These are phyloP conservation scores for Hortiboletus campestris DNA, from an alignment of 768 basidiomycete species.

Conservation along the genomic window DNA sequence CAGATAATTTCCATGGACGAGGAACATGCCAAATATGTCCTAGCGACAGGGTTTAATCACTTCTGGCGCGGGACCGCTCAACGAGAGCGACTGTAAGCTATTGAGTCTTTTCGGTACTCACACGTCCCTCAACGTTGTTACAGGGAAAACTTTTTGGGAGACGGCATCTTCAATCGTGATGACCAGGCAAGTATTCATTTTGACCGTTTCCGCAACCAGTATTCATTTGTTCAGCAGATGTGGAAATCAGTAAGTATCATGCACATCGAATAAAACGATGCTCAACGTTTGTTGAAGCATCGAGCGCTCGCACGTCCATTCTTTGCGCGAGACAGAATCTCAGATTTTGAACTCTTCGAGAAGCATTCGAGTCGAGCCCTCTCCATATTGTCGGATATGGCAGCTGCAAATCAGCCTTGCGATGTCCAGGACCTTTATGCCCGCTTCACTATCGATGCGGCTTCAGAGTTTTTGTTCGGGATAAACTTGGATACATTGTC, in stretches of 20 bases:
- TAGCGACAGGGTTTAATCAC: conserved; percentile 61
- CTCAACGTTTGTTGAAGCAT: conserved; percentile 42
- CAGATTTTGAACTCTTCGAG: conserved; percentile 70
- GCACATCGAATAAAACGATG: not conserved
- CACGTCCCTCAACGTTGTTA: conserved; percentile 11
- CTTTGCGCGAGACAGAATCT: conserved; percentile 69
- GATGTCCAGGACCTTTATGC: conserved; percentile 69
- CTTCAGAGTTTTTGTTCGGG: conserved; percentile 74
- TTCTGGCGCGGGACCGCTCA: conserved; percentile 68
- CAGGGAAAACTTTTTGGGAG: conserved; percentile 58
- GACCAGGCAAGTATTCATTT: conserved; percentile 48
- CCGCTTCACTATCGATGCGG: conserved; percentile 68
- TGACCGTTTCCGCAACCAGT: not conserved
- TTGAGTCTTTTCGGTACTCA: not conserved
- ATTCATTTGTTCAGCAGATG: conserved; percentile 31
- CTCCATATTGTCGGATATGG: conserved; percentile 43
- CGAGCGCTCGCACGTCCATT: conserved; percentile 68
- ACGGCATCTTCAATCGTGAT: conserved; percentile 77
- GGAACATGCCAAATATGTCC: conserved; percentile 61
- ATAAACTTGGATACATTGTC: conserved; percentile 60
- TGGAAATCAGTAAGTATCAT: conserved; percentile 59
- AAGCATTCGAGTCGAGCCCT: conserved; percentile 48
- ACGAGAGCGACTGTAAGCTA: conserved; percentile 62
- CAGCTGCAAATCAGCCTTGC: conserved; percentile 40
- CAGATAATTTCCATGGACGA: conserved; percentile 77